Base-by-base conservation (phyloP, 352 stramenopile genomes). In the Globisporangium perplexum region DNA sequence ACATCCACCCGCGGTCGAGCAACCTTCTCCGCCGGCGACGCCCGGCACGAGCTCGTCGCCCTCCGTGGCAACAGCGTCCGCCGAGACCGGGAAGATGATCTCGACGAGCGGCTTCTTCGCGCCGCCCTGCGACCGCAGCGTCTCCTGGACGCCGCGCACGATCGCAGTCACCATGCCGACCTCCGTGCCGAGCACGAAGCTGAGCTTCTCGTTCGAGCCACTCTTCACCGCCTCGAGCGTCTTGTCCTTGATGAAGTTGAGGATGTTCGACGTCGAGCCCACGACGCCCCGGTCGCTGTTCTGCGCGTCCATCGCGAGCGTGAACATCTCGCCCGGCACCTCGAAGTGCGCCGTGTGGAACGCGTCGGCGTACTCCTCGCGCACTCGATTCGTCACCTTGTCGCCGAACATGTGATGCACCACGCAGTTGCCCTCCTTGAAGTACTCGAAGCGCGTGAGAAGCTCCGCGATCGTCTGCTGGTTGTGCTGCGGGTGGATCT, bases 291-390 rank as follows among this genome's bases (percentile, higher is more conserved):
- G 79, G 59, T 88, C 93, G 8, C 69, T 48, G 33, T 91, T 88
- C 65, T 97, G 87, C 42, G 95, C 96, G 57, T 96, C 83, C 78
- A 99, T 97, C 17, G 95, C 96, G 38, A 99, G 87, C 57, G 96
- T 95, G 62, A 99, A 99, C 95, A 99, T 98, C 83, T 99, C 95
- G n/a, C 96, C 96, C 11, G 96, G 96, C 28, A 99, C 96, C 76
- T 99, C 96, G 66, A 99, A 94, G 72, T 99, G 96, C 26, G 96
- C 96, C 43, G 95, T 98, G 48, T 98, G 81, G 72, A 91, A 98
- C 4, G 92, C 92, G 65, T 98, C 85, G 31, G 71, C 68, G 71
- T 98, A 97, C 53, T 97, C 83, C 30, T 93, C 73, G 6, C 84
- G 74, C 47, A 98, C 95, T 17, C 89, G 87, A 42, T 96, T 69